Evolutionary conservation across 2,329 filamentous ascomycete species (phyloP).

Genomic region (Hymenoscyphus occultus): DNA sequence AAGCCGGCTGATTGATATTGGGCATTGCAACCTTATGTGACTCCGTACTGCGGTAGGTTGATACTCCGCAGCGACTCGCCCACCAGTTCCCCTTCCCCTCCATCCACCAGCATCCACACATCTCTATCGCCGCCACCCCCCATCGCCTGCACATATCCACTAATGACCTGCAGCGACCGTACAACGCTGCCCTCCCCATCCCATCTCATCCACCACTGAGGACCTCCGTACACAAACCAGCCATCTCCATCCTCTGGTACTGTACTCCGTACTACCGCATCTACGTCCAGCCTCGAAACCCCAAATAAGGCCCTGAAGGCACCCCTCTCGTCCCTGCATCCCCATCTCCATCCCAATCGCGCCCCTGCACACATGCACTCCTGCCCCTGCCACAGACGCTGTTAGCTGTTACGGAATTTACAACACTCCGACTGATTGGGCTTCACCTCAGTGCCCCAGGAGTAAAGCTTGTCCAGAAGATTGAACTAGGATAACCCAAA

Average conservation of each 20-base stretch:
- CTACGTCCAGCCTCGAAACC: neutral
- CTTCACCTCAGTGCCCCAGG: neutral
- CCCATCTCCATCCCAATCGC: neutral
- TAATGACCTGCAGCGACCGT: neutral
- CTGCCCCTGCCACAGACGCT: neutral
- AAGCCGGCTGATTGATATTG: too few relatives aligned
- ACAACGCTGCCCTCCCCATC: neutral
- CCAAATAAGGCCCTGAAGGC: constrained; percentile 1
- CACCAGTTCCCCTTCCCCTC: neutral
- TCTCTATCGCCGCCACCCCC: neutral
- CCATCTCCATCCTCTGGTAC: neutral
- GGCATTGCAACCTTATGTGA: too few relatives aligned
- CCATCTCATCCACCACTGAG: neutral
- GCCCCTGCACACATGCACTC: neutral
- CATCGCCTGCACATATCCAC: neutral
- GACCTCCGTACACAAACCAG: neutral
- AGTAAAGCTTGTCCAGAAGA: neutral
- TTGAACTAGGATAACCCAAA: constrained; percentile 4
- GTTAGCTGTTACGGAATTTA: constrained; percentile 1
- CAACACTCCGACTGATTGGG: constrained; percentile 2
- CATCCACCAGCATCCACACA: neutral
- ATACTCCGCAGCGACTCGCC: neutral
- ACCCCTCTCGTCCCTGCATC: neutral
- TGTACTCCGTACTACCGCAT: too few relatives aligned
- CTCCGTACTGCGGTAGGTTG: too few relatives aligned